Evolutionary conservation across 1,284 basidiomycete genomes (phyloP).

Genomic region (Meripilus lineatus): DNA sequence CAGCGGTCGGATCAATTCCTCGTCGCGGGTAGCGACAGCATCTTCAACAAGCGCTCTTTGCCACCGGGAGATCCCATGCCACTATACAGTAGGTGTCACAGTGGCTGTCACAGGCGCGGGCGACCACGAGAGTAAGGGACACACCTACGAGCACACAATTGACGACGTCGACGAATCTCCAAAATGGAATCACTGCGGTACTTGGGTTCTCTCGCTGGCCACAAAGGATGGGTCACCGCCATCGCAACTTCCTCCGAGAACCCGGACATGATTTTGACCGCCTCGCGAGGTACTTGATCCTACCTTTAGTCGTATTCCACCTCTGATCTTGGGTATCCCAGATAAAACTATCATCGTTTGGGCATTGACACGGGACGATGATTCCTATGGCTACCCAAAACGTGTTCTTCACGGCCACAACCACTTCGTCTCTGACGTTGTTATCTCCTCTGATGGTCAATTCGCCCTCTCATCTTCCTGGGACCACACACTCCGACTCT

Average conservation of each 20-base stretch:
- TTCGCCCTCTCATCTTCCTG: conserved; percentile 99
- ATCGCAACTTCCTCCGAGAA: conserved; percentile 97
- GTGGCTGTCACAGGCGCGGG: conserved; percentile 54
- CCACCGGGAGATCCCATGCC: conserved; percentile 24
- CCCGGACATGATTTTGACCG: conserved; percentile 95
- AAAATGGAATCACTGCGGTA: conserved; percentile 88
- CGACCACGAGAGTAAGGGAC: conserved; percentile 26
- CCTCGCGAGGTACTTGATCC: conserved; percentile 79
- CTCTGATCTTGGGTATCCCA: conserved; percentile 27
- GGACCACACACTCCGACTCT: conserved; percentile 99
- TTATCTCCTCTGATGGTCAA: conserved; percentile 98
- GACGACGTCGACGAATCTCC: conserved; percentile 26
- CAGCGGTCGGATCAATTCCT: too few relatives aligned
- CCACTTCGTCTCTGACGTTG: conserved; percentile 99
- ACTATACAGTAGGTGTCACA: conserved; percentile 44
- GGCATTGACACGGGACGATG: conserved; percentile 96
- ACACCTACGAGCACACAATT: conserved; percentile 27
- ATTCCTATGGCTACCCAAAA: conserved; percentile 92
- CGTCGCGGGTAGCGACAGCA: too few relatives aligned
- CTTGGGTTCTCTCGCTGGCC: conserved; percentile 90
- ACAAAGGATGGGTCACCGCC: conserved; percentile 96
- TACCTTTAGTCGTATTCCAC: conserved; percentile 18
- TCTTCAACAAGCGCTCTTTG: too few relatives aligned
- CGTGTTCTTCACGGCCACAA: conserved; percentile 98
- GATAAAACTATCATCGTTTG: conserved; percentile 99